Evolutionary conservation across 257 asterid genomes (phyloP), one percentile per base, ranked within the genome.

Genomic region (Sherardia arvensis): DNA sequence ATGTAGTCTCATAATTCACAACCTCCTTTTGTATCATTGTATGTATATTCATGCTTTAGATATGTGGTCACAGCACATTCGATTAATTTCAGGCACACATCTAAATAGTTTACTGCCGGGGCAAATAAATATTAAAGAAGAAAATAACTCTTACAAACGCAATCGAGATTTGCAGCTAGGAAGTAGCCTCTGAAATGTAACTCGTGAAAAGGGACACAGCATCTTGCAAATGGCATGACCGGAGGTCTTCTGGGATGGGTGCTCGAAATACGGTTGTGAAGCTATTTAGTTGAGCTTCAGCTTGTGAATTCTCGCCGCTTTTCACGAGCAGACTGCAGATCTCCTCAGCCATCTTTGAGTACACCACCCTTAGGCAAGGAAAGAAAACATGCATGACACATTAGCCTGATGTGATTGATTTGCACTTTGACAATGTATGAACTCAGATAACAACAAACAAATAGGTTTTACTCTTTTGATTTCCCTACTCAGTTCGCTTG

Each of bases 341-440:
- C 51, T 43, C 51, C 51, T 90, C 96, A 0, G 96, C 95, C 99
- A 93, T 93, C 86, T 84, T 93, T 30, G 95, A 83, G 81, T 15
- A 43, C n/a, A 43, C 96, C 33, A 75, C 95, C 51, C 51, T 43
- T 0, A 18, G 43, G 25, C 21, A 29, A 29, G 23, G 21, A 58
- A 15, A 55, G 32, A 55, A 2, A 33, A 55, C 70, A 1, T 25
- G 20, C 5, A 54, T 21, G 4, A 14, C 7, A 4, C 17, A n/a
- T 43, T 43, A 43, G 51, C 4, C 4, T 15, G 51, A 43, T 15
- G 48, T 40, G 48, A 14, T 40, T 14, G 48, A 6, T 17, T 25
- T 53, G 27, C 32, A 30, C 14, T 25, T 38, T 29, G 40, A 14
- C 11, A 14, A 30, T 29, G 12, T n/a, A 18, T 23, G 43, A 48